A percentile compares a stretch with the other conserved stretches of the same genome.
phyloP scores from a whole-genome alignment of 495 filamentous ascomycete genomes.

The Bacidia rubella region DNA sequence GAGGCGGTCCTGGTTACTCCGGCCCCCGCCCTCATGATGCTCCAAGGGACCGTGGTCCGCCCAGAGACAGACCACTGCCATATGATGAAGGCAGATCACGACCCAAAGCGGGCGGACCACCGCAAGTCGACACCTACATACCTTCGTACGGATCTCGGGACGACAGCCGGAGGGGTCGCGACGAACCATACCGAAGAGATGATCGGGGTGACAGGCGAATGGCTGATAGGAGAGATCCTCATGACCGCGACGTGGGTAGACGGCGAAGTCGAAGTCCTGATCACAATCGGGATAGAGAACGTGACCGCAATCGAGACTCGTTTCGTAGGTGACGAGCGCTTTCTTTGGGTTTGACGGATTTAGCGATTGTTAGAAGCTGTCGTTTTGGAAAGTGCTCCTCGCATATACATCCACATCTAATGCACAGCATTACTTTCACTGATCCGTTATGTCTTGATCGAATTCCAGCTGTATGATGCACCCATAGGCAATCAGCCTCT shows the following conservation, averaged over 20 bases:
- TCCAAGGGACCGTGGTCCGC: constrained; percentile 6
- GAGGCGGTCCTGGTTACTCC: constrained; percentile 11
- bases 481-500: constrained; percentile 35
- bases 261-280: constrained; percentile 22
- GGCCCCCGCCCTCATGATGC: constrained; percentile 5
- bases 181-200: constrained; percentile 14
- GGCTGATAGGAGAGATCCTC: constrained; percentile 15
- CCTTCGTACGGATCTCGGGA: constrained; percentile 17
- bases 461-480: constrained; percentile 9
- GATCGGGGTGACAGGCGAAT: constrained; percentile 16
- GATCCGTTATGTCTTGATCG: constrained; percentile 6
- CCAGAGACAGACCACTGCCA: constrained; percentile 7
- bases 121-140: constrained; percentile 22
- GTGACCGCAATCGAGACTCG: constrained; percentile 18
- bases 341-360: background rate
- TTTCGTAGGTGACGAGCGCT: background rate
- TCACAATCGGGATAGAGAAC: constrained; percentile 19
- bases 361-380: too few species aligned
- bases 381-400: background rate
- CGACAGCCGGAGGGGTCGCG: constrained; percentile 12
- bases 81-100: constrained; percentile 4
- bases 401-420: too few species aligned
- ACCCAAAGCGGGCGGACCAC: constrained; percentile 1
- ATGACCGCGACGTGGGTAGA: constrained; percentile 15
- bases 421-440: background rate